Evolutionary conservation across 176 grass and related monocot species (phyloP), one percentile per base, ranked within the genome.

Genomic region (Cenchrus purpureus): DNA sequence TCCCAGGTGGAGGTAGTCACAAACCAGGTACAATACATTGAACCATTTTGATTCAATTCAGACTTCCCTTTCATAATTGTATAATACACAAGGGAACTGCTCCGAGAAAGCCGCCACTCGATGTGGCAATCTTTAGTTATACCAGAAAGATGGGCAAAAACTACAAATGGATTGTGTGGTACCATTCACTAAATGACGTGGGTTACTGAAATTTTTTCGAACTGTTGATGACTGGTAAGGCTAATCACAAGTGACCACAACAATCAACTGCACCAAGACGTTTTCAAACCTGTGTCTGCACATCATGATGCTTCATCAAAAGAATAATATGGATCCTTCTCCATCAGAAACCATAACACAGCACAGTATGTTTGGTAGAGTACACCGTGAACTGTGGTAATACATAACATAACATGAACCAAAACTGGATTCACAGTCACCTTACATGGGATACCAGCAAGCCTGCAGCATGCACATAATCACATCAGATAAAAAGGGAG

Each of bases 381-480:
- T 58, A 68, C 25, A 82, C 2, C 64, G 1, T 57, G 57, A 49
- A 52, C 25, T 12, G 8, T 17, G 44, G 31, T 20, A 34, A 11
- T 63, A 60, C 75, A 68, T 32, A 52, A 68, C 40, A 83, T 25
- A 67, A 42, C 19, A 34, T 0, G 60, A 11, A 31, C 84, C 50
- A 74, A 66, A 72, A 68, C 53, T 52, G 52, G 75, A 57, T 74
- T 71, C 61, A 29, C 3, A 2, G n/a, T 92, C 66, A 88, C 57
- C 82, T 87, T 55, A 19, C 58, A 79, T 85, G 71, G 28, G 82
- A 82, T 78, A 78, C 58, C 82, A 91, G 32, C 28, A 91, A 86
- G 60, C 90, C 90, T 91, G 86, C 45, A 91, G 43, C 73, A 91
- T 34, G 78, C 34, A 60, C 0, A 0, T 42, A 77, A 85, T 34